Evolutionary conservation across 257 asterid genomes (phyloP), one percentile per base, ranked within the genome.

Genomic region (Nicotiana sylvestris): DNA sequence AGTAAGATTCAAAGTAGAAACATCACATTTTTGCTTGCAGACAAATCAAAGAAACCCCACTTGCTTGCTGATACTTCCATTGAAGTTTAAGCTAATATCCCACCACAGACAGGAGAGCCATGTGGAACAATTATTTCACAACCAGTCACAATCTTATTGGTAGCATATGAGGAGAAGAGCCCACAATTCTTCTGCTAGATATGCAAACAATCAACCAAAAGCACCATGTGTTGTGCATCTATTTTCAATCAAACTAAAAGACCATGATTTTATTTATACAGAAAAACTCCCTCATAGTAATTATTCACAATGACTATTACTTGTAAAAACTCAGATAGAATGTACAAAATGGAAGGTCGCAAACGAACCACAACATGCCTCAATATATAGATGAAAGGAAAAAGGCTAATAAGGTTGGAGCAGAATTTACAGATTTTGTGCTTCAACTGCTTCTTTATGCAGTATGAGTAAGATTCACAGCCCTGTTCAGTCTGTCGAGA

Each of bases 381-480:
- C 87, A 58, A 61, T 51, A 78, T n/a, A 8, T 84, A 79, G 76
- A 67, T 35, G 62, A 74, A 74, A 69, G 35, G 66, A 49, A 25
- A 68, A 67, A 65, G 82, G 68, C 56, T 18, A 12, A 80, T 18
- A 12, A 80, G 84, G 82, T 57, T n/a, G 85, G 82, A 8, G 85
- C 69, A 90, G 97, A 93, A 95, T 95, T 87, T 93, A 95, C 99
- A 95, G 85, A 76, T 65, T 85, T 86, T 82, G 78, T 83, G 84
- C 76, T 80, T 12, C 33, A 33, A 27, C 80, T 33, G 56, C 53
- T 11, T 27, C 66, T 70, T 95, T 91, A 95, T 4, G 98, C 95
- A 2, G 98, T 91, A 49, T 94, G 93, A 35, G 91, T 95, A 46
- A 86, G 87, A 81, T 87, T 84, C 83, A 81, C 79, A 6, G 88